Evolutionary conservation across 352 stramenopile species (phyloP), one percentile per base, ranked within the genome.

Genomic region (Phytophthora ramorum): DNA sequence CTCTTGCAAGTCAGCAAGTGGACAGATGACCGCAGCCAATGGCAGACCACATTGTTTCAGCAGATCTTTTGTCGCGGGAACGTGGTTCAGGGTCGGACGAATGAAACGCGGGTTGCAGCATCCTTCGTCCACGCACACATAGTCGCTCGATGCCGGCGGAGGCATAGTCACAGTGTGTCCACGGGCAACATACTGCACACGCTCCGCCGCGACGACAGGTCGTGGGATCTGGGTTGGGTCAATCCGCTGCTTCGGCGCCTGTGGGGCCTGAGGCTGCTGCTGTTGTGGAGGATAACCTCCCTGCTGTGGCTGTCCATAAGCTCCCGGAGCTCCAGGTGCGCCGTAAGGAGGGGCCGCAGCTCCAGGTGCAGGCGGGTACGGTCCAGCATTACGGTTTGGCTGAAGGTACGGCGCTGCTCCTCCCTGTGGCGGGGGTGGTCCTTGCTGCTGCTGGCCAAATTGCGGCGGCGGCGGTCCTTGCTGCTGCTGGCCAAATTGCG

Each of bases 71-170:
- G 71, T 91, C 17, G 63, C 65, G 3, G 90, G 90, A 24, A 96
- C 84, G 28, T 95, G 89, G 58, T 95, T 94, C 17, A 97, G 71
- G 30, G 90, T 95, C 51, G 87, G 88, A 7, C 90, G 90, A 55
- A 97, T 96, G 55, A 96, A 97, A 7, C 88, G 86, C n/a, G 90
- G 90, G 69, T 93, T 96, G 57, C 84, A 93, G 56, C 85, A 95
- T 44, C 90, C 90, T 73, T 96, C 87, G 52, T 96, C 87, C 0
- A 94, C 72, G 53, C 85, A 94, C 47, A 91, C 73, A 68, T 91
- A 96, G 67, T 93, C 82, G 35, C 84, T 93, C 3, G 83, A 92
- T 0, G 87, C 87, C 2, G 86, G 45, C 0, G 87, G 87, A 0
- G 87, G 87, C 84, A 94, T 92, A 9, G 87, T 92, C 40, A 96